Base-by-base conservation (phyloP, 257 asterid genomes). In the Echites panduratus region DNA sequence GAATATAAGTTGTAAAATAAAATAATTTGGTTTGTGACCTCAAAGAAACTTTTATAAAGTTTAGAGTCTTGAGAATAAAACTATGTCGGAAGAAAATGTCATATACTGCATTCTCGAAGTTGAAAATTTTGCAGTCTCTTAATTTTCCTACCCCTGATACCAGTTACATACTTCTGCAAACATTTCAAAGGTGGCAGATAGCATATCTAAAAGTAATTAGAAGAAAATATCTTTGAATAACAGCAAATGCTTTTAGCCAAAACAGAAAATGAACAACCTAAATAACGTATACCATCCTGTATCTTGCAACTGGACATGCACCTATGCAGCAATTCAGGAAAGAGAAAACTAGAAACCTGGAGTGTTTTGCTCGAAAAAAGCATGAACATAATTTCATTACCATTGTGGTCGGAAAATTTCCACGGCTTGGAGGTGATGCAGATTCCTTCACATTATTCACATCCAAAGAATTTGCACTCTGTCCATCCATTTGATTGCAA, bases 401-500 rank as follows among this genome's bases (percentile, higher is more conserved):
- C 86, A 53, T 78, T 73, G 81, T 69, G 52, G 61, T 71, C 57
- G 69, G 81, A 71, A 71, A 78, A 67, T 75, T 78, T 35, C 81
- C 87, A 24, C 13, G 38, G 71, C 40, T 65, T 73, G 78, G 73
- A 70, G 24, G 76, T 62, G 75, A 74, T 27, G 68, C 71, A 74
- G 73, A 65, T 48, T 79, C 89, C 38, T 63, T 72, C 62, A 61
- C 52, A 63, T 20, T 82, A 73, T 74, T 84, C 76, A 40, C 48
- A 24, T 59, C 73, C 50, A 82, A 35, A 79, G 78, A 66, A 70
- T 75, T 79, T 64, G 59, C 6, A 71, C 74, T 73, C 54, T 35
- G 79, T 32, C 19, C 66, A 56, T 82, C 83, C 73, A 68, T 52
- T 12, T 68, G 72, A 64, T 73, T 20, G 10, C 26, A 29, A 66